These are phyloP conservation scores for Starmerella lactis-condensi DNA, from an alignment of 805 yeast genomes.

Conservation along the genomic window DNA sequence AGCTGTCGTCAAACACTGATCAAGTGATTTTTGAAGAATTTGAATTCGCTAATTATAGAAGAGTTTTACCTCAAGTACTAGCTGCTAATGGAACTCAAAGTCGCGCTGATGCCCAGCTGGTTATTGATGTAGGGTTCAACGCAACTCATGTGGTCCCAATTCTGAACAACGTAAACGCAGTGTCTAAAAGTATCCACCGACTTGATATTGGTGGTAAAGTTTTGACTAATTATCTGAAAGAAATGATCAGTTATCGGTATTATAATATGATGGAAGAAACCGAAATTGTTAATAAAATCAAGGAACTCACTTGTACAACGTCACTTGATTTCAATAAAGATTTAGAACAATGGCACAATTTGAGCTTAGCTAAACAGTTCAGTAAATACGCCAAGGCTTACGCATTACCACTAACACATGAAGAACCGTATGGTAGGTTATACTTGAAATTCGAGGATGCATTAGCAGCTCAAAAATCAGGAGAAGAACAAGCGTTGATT, in stretches of 20 bases:
- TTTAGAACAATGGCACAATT: constrained; percentile 25
- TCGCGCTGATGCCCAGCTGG: constrained; percentile 43
- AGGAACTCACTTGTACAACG: constrained; percentile 59
- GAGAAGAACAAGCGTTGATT: constrained; percentile 44
- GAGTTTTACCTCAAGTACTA: constrained; percentile 30
- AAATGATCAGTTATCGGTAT: constrained; percentile 72
- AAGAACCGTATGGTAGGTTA: constrained; percentile 39
- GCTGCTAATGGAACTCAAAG: constrained; percentile 14
- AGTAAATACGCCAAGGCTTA: constrained; percentile 37
- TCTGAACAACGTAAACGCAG: constrained; percentile 60
- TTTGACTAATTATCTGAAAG: constrained; percentile 65
- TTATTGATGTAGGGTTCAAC: constrained; percentile 75
- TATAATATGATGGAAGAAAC: constrained; percentile 90
- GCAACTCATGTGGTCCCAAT: constrained; percentile 79
- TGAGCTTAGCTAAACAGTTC: constrained; percentile 6
- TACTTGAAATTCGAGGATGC: constrained; percentile 20
- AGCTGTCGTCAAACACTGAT: constrained; percentile 65
- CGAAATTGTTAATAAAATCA: constrained; percentile 61
- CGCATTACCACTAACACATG: constrained; percentile 39
- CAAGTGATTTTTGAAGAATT: constrained; percentile 89
- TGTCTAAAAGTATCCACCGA: constrained; percentile 60
- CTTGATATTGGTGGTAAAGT: constrained; percentile 76
- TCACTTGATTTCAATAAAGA: constrained; percentile 38
- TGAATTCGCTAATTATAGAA: constrained; percentile 51
- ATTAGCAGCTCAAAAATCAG: constrained; percentile 9